Base-by-base conservation (phyloP, 1,139 yeast species). In the Hyphopichia khmerensis region DNA sequence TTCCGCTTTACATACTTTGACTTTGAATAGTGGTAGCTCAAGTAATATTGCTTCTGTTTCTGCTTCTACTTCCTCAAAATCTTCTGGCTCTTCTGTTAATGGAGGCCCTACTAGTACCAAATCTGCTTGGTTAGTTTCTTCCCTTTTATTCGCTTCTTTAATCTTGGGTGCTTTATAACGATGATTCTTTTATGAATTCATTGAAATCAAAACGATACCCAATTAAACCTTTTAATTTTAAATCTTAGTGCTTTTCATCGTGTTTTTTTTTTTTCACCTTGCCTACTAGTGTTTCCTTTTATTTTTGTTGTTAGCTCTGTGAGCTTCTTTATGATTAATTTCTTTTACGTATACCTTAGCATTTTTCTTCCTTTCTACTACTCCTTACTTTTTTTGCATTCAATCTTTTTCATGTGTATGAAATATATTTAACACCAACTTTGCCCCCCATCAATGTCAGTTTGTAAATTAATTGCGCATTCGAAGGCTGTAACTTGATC, bases 1-100 rank as follows among this genome's bases (percentile, higher is more conserved):
- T 17, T 42, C 45, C 3, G 43, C 39, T 26, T 26, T 43, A 32
- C 43, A 35, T 16, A 39, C 41, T 3, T 39, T 43, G 27, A 43
- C 45, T 5, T 39, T 43, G 16, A 31, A 23, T 18, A 31, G 38
- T 2, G 36, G 38, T 8, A 17, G 38, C 31, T 32, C 43, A n/a
- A 21, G 40, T 11, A 33, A 19, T 27, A 36, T 29, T n/a, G 31
- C 43, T 16, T 4, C 18, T 9, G 18, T 30, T 18, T 27, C 39
- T 18, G 33, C 39, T 18, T 33, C 40, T 6, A 15, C 35, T 17
- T 17, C 35, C 10, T 13, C 35, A n/a, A 4, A 34, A 10, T 24
- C 36, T 5, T n/a, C 36, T 18, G 29, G 29, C 4, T 26, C 10
- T 26, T 7, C 29, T 9, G 30, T 17, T n/a, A 24, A 23, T 16